phyloP scores from a whole-genome alignment of 2,329 filamentous ascomycete genomes.

The Cordyceps cicadae region DNA sequence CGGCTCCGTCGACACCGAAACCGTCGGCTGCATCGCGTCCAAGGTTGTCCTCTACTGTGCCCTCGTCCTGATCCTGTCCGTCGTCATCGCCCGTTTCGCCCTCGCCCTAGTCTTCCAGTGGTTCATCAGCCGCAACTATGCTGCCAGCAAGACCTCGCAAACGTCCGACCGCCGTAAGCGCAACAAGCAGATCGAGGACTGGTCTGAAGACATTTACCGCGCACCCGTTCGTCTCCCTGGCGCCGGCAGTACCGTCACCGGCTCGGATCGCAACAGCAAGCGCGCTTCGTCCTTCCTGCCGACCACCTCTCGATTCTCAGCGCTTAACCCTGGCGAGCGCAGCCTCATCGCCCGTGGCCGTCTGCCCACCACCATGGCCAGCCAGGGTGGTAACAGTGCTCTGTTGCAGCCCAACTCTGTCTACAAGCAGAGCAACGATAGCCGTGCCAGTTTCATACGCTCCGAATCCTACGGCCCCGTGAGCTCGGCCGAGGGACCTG shows the following conservation, averaged over 20 bases:
- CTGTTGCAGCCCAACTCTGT: conserved; percentile 62
- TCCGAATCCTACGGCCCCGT: conserved; percentile 48
- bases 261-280: conserved; percentile 66
- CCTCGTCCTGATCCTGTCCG: conserved; percentile 80
- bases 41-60: conserved; percentile 95
- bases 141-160: conserved; percentile 76
- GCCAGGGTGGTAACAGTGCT: conserved; percentile 63
- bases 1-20: conserved; percentile 90
- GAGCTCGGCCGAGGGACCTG: conserved; percentile 57
- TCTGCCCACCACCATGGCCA: conserved; percentile 85
- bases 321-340: conserved; percentile 72
- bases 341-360: conserved; percentile 38
- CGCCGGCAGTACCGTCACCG: conserved; percentile 54
- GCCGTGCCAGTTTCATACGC: conserved; percentile 56
- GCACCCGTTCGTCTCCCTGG: conserved; percentile 74
- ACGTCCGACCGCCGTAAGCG: conserved; percentile 73
- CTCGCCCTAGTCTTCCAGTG: conserved; percentile 90
- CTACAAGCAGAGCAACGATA: conserved; percentile 60
- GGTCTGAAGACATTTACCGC: conserved; percentile 95
- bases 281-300: conserved; percentile 78
- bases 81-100: conserved; percentile 79
- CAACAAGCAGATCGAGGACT: conserved; percentile 91
- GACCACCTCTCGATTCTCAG: conserved; percentile 89
- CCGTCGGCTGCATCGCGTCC: conserved; percentile 93
- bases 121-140: conserved; percentile 85